Base-by-base conservation (phyloP, 352 stramenopile species). In the Phytopythium aichiense region DNA sequence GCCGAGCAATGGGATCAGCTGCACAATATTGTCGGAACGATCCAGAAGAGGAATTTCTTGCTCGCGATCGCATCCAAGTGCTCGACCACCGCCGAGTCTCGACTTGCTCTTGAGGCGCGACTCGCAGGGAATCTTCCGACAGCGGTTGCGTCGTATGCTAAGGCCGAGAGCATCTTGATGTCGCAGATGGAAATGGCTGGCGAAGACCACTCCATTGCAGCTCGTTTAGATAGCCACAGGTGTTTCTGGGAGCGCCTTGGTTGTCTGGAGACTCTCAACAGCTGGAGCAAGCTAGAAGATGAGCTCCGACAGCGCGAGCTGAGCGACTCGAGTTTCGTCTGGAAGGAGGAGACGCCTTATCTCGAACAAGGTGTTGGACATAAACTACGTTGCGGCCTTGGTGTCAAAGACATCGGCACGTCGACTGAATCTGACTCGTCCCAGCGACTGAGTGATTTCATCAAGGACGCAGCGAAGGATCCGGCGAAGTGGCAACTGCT, bases 101-200 rank as follows among this genome's bases (percentile, higher is more conserved):
- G 79, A 33, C 28, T 74, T 54, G 83, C 85, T 35, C 66, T 94
- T 2, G 66, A 90, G 64, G 77, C 81, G 7, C 83, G 84, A 42
- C 59, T 94, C 16, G 73, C 69, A 8, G 85, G 85, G n/a, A 82
- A 92, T 56, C 66, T 94, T 2, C 68, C 84, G n/a, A 67, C 75
- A 42, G 85, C 85, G 13, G 78, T 92, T 38, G 67, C 81, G 18
- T 87, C 70, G 15, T 94, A 94, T 53, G 85, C 77, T 37, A 91
- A 90, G 53, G 78, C 81, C 1, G 76, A 91, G 61, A 74, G 64
- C 22, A 61, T 77, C 16, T 56, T 92, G 16, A 42, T 64, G 11
- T 67, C 64, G 0, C 70, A 87, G 51, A 64, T 79, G 37, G 81
- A 87, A 16, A 59, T 73, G 12, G 42, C 81, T 1, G 66, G 77